Percentiles rank a stretch among this genome's conserved stretches.
Conservation (phyloP, 805 yeast species). For the Allodekkera sacchari region DNA sequence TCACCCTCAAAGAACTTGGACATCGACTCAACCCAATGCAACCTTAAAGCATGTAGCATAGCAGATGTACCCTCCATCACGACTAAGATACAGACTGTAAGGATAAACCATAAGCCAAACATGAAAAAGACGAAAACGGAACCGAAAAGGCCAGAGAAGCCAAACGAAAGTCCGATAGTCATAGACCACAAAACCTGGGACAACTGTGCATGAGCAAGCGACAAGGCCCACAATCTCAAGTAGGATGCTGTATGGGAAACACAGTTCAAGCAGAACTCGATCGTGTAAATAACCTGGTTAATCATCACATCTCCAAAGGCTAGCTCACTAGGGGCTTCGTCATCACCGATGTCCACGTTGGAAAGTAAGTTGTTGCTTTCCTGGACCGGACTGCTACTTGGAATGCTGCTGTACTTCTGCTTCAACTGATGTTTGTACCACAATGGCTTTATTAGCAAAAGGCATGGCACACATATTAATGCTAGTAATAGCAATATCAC, state of each 20-base stretch:
- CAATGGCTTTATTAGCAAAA: constrained; percentile 77
- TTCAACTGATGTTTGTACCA: constrained; percentile 33
- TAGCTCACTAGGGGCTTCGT: constrained; percentile 48
- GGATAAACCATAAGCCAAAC: constrained; percentile 90
- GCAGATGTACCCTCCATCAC: constrained; percentile 99
- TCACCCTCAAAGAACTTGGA: constrained; percentile 97
- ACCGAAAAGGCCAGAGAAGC: constrained; percentile 53
- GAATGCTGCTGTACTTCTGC: constrained; percentile 36
- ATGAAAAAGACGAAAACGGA: constrained; percentile 67
- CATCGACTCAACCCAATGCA: constrained; percentile 99
- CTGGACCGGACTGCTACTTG: constrained; percentile 10
- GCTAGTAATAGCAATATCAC: constrained; percentile 67
- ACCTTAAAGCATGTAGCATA: constrained; percentile 95
- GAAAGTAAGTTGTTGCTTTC: constrained; percentile 25
- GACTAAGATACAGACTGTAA: constrained; percentile 87
- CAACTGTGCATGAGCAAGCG: constrained; percentile 93
- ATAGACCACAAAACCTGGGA: constrained; percentile 93
- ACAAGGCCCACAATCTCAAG: constrained; percentile 92
- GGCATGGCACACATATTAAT: constrained; percentile 85
- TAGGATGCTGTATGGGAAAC: constrained; percentile 98
- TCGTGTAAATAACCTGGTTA: constrained; percentile 95
- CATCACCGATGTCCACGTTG: constrained; percentile 33
- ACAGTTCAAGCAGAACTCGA: constrained; percentile 94
- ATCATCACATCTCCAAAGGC: constrained; percentile 91
- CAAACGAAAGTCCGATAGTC: constrained; percentile 82